Base-by-base conservation (phyloP, 2,329 filamentous ascomycete genomes). In the Ilyonectria sp. region DNA sequence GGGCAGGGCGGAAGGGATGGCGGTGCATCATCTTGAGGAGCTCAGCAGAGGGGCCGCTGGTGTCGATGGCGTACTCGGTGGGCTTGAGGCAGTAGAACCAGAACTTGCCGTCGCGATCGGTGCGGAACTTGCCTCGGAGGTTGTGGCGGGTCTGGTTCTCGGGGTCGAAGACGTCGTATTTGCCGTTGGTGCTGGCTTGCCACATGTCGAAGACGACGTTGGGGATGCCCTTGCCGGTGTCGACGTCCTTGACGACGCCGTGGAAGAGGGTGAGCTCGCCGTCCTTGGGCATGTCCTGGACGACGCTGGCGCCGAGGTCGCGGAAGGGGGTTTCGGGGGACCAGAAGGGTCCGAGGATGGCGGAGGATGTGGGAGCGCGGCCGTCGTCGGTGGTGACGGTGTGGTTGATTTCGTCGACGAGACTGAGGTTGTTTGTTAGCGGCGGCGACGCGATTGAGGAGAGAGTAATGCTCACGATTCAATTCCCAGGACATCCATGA, bases 331-430 rank as follows among this genome's bases (percentile, higher is more conserved):
- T 90, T 74, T 93, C 86, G 74, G 92, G 91, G 11, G 89, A 91
- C 91, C 92, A 94, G 86, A 94, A 94, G 71, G 92, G 92, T 2
- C 92, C 92, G 67, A 94, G 90, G 76, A 94, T 94, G 66, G 91
- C 87, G 68, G 91, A 92, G 3, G 91, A 93, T n/a, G 92, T 94
- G 53, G 92, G 91, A 67, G 87, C 84, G 68, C 88, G 82, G 76
- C 86, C 85, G 63, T 87, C 86, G 65, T 92, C 89, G 71, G 89
- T 88, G 76, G 90, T 82, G 78, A 90, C 83, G 78, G 86, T 89
- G 84, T 91, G 87, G 70, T 89, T 88, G 72, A 91, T 91, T 75
- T 92, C 90, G 63, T 91, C 90, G 15, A 78, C 76, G 43, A 78
- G 85, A 10, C 88, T 90, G 70, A 35, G 13, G 29, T 13, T 3